Base-by-base conservation (phyloP, 2,329 filamentous ascomycete genomes). In the Fusarium sp. region DNA sequence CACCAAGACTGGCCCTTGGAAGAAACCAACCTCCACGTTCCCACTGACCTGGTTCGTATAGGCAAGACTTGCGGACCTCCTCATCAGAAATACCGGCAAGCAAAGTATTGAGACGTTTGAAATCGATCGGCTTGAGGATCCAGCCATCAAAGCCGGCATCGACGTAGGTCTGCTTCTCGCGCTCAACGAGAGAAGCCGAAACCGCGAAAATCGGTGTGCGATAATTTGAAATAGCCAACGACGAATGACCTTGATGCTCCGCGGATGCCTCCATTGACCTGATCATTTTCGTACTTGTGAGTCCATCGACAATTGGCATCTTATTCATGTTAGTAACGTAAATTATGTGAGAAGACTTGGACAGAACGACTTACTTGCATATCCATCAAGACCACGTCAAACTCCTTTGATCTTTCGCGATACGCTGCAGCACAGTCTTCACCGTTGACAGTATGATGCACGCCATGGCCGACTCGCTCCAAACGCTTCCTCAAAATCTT, bases 281-380 rank as follows among this genome's bases (percentile, higher is more conserved):
- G 70, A 97, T 97, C 88, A 94, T 92, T 81, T 94, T 95, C 0
- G 94, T 93, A 21, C 94, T 94, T 6, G 88, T 90, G 32, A 95
- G 87, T 19, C 95, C 95, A 78, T 97, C 94, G 9, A 97, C 93
- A 37, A 97, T 96, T 23, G 95, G 94, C 95, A 97, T 97, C 94
- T 97, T n/a, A 25, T 52, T 28, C 4, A 33, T 23, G 49, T 71
- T 67, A 73, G 50, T 23, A 59, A 30, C 13, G 32, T 15, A 15
- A 21, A 16, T 11, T 16, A 23, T 6, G 8, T 44, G 23, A 19
- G 12, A 42, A 21, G 13, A 28, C 19, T 12, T 40, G 12, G 3
- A 21, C 6, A 28, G 9, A 21, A n/a, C 32, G 82, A 60, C 89
- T 82, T 80, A 95, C 94, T 87, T 97, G 94, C 88, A 97, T 94